Evolutionary conservation across 768 basidiomycete genomes (phyloP).

Genomic region (Candolleomyces aberdarensis): DNA sequence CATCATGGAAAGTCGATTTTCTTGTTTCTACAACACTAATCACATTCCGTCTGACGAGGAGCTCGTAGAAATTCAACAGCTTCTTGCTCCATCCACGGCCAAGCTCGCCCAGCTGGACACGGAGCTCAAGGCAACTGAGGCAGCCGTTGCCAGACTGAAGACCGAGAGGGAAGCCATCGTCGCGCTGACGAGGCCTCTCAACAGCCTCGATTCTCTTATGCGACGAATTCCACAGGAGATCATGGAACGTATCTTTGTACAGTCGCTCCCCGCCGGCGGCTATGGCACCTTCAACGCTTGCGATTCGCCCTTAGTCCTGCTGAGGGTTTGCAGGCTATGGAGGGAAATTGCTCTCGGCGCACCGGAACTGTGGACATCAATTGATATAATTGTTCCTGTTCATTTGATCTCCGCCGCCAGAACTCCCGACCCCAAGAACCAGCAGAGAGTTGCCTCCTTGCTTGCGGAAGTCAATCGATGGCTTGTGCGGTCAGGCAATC

Average conservation of each 20-base stretch:
- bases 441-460: neutral
- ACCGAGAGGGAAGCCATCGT: neutral
- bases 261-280: neutral
- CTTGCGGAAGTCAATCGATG: neutral
- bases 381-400: neutral
- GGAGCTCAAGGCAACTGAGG: neutral
- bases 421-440: neutral
- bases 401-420: neutral
- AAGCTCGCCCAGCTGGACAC: neutral
- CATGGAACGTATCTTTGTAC: neutral
- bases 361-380: slow-evolving; percentile 14
- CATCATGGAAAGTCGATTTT: too few species aligned
- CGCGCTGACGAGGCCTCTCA: neutral
- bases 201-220: neutral
- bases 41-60: neutral
- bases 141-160: too few species aligned
- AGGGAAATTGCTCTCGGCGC: slow-evolving; percentile 2
- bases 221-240: neutral
- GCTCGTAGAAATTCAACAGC: neutral
- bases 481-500: neutral
- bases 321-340: neutral
- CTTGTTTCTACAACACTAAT: too few species aligned
- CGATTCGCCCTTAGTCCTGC: neutral
- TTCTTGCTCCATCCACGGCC: neutral
- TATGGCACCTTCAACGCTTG: neutral